Conservation (phyloP, 805 yeast genomes). For the Spathaspora arborariae region DNA sequence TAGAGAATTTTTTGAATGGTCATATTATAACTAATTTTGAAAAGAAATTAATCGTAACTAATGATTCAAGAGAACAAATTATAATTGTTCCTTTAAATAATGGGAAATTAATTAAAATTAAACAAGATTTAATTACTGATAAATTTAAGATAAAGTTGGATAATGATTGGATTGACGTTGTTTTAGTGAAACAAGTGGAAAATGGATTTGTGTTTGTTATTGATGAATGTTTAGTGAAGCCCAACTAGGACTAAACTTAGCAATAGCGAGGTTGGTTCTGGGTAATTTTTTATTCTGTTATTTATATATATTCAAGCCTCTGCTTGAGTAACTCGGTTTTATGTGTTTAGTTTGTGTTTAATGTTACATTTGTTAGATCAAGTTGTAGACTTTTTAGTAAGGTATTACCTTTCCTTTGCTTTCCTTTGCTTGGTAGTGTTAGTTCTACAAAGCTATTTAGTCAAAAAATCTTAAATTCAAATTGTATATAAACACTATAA, state of each 20-base stretch:
- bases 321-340: too few relatives aligned
- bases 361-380: too few relatives aligned
- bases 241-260: slow-evolving; percentile 7
- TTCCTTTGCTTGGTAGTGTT: too few relatives aligned
- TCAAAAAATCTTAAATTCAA: too few relatives aligned
- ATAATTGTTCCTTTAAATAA: slow-evolving; percentile 16
- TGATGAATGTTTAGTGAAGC: slow-evolving; percentile 29
- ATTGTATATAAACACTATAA: background rate
- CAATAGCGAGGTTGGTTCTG: background rate
- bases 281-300: background rate
- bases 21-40: slow-evolving; percentile 48
- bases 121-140: slow-evolving; percentile 14
- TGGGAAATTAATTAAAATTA: slow-evolving; percentile 20
- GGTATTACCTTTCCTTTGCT: too few relatives aligned
- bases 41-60: slow-evolving; percentile 14
- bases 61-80: slow-evolving; percentile 1
- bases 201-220: slow-evolving; percentile 39
- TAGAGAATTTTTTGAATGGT: slow-evolving; percentile 54
- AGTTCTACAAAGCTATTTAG: too few relatives aligned
- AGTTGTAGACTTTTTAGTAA: too few relatives aligned
- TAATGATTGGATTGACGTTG: slow-evolving; percentile 19
- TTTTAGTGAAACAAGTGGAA: slow-evolving; percentile 27
- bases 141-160: slow-evolving; percentile 14
- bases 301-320: background rate
- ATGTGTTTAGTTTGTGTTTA: too few relatives aligned